Evolutionary conservation across 352 stramenopile genomes (phyloP).

Genomic region (Phytophthora citrophthora): DNA sequence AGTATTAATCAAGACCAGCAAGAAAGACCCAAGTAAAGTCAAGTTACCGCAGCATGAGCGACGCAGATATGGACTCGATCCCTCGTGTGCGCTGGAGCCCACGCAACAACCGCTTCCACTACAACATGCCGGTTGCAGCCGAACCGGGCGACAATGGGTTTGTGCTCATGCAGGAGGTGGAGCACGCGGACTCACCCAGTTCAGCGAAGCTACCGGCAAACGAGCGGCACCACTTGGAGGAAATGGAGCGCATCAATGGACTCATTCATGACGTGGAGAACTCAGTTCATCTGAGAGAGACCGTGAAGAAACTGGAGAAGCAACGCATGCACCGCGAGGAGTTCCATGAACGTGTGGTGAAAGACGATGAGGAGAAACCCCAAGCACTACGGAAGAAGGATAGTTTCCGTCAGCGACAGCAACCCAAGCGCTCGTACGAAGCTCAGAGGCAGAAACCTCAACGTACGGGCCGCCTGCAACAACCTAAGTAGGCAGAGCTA

Average conservation of each 20-base stretch:
- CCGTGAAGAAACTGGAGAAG: slow-evolving; percentile 65
- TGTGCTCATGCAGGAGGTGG: slow-evolving; percentile 74
- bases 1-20: background rate
- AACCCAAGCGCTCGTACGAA: slow-evolving; percentile 35
- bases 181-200: slow-evolving; percentile 54
- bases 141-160: slow-evolving; percentile 70
- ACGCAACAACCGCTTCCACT: slow-evolving; percentile 82
- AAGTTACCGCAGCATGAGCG: background rate
- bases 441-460: slow-evolving; percentile 10
- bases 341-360: slow-evolving; percentile 58
- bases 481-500: slow-evolving; percentile 4
- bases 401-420: slow-evolving; percentile 39
- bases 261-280: slow-evolving; percentile 79
- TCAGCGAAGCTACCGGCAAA: slow-evolving; percentile 47
- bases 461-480: slow-evolving; percentile 12
- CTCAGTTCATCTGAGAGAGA: slow-evolving; percentile 63
- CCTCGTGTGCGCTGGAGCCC: slow-evolving; percentile 76
- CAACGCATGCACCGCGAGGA: slow-evolving; percentile 64
- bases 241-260: slow-evolving; percentile 78
- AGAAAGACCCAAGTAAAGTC: background rate
- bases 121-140: slow-evolving; percentile 64
- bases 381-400: slow-evolving; percentile 54
- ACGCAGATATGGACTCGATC: slow-evolving; percentile 54
- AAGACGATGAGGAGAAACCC: slow-evolving; percentile 56
- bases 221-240: slow-evolving; percentile 59